These are phyloP conservation scores for Colletotrichum australisinense DNA, from an alignment of 2,329 filamentous ascomycete genomes.

Conservation along the genomic window DNA sequence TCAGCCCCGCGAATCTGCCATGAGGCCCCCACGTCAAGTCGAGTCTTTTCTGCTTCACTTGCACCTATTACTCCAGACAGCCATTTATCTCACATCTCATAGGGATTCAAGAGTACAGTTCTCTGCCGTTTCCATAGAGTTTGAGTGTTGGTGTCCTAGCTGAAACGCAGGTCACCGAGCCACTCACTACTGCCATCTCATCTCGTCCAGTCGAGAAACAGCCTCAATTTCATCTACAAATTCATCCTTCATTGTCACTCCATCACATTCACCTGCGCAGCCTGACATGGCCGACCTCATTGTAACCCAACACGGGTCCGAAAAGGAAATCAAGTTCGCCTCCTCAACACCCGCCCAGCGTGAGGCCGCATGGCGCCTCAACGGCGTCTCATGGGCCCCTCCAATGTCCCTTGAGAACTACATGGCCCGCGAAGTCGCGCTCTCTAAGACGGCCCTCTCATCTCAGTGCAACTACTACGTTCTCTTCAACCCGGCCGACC, in stretches of 20 bases:
- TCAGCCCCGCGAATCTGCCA: slow-evolving; percentile 14
- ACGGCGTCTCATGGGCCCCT: slow-evolving; percentile 43
- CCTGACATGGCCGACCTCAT: slow-evolving; percentile 23
- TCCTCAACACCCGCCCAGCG: slow-evolving; percentile 44
- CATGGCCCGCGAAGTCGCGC: slow-evolving; percentile 41
- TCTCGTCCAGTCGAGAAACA: no score
- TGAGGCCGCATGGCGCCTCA: slow-evolving; percentile 45
- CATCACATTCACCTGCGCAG: not conserved
- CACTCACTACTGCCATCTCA: not conserved
- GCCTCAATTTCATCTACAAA: not conserved
- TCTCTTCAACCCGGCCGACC: slow-evolving; percentile 42
- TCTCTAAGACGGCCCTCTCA: slow-evolving; percentile 42
- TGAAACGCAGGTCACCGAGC: slow-evolving; percentile 3
- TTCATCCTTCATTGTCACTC: not conserved
- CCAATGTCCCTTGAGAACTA: slow-evolving; percentile 44
- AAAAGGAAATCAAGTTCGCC: slow-evolving; percentile 41
- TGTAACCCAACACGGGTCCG: not conserved
- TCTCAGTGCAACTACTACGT: slow-evolving; percentile 46
- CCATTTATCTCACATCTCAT: not conserved
- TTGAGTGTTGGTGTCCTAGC: not conserved
- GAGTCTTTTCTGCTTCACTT: slow-evolving; percentile 6
- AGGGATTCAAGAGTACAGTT: not conserved
- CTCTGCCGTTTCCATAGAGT: not conserved
- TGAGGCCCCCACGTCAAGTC: not conserved
- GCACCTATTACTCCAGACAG: not conserved